Evolutionary conservation across 805 yeast species (phyloP), one percentile per base, ranked within the genome.

Genomic region (Schwanniomyces vanrijiae): DNA sequence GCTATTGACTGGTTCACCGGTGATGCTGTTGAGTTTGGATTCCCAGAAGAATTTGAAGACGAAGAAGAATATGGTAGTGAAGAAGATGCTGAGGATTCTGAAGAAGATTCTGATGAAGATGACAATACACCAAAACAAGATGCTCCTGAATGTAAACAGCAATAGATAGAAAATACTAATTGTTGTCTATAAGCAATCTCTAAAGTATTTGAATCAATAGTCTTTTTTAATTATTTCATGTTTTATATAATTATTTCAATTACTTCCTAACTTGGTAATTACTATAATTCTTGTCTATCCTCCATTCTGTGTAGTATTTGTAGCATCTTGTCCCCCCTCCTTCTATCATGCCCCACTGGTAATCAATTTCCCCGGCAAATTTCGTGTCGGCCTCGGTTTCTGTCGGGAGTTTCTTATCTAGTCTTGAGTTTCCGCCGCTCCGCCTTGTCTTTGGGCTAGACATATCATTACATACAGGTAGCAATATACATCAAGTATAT

Each of bases 1-100:
- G 98, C 98, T 44, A 81, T 94, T 60, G 98, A 92, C 67, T 94
- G 99, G 98, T 94, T 90, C 68, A 92, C 99, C 8, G 99, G 99
- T 41, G 90, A 90, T 55, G 99, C 99, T 20, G 78, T 92, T 49
- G 96, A 88, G 47, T 88, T 80, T 62, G 76, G 67, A 42, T 75
- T 71, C 51, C 79, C 78, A 28, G 88, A 78, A 14, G 84, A 72
- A 35, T 80, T 75, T 19, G 82, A 80, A 11, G 90, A 78, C 8
- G 88, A 80, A 14, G 81, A 73, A 18, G 85, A 77, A 2, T 85
- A 77, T 10, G 83, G 73, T 2, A 83, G 73, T 5, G 88, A 80
- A 13, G 88, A 77, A 1, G 88, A 80, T 5, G 85, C 74, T 2
- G 84, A 76, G 2, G 85, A 77, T 2, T 84, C 69, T 8, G 89